Evolutionary conservation across 2,329 filamentous ascomycete species (phyloP).

Genomic region (Apiospora sp.): DNA sequence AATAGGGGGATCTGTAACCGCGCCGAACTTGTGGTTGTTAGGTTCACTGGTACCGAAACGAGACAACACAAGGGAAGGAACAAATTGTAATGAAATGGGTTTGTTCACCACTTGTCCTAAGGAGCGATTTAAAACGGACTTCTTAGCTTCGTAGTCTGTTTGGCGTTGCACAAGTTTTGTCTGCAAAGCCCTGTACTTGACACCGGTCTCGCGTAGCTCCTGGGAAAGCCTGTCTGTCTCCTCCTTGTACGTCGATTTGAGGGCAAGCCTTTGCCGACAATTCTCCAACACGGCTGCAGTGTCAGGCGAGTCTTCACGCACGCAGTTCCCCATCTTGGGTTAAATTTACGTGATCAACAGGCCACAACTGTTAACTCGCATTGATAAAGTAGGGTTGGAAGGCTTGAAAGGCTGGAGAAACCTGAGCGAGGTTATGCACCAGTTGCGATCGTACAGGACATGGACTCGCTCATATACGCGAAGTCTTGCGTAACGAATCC

Average conservation of each 20-base stretch:
- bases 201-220: neutral
- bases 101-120: neutral
- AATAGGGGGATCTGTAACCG: too few species aligned
- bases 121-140: neutral
- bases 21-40: neutral
- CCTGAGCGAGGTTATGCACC: neutral
- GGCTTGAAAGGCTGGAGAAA: neutral
- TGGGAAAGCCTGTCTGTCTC: neutral
- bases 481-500: neutral
- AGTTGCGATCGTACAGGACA: neutral
- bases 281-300: neutral
- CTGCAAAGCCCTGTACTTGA: neutral
- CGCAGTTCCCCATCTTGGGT: neutral
- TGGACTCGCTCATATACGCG: neutral
- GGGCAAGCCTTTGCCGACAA: neutral
- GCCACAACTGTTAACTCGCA: too few species aligned
- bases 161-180: neutral
- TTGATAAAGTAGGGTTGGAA: too few species aligned
- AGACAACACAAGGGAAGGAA: neutral
- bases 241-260: neutral
- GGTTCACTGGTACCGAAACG: neutral
- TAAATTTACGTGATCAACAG: too few species aligned
- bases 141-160: neutral
- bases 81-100: neutral
- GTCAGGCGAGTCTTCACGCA: neutral